Evolutionary conservation across 2,329 filamentous ascomycete species (phyloP), one percentile per base, ranked within the genome.

Genomic region (Stemphylium vesicarium): DNA sequence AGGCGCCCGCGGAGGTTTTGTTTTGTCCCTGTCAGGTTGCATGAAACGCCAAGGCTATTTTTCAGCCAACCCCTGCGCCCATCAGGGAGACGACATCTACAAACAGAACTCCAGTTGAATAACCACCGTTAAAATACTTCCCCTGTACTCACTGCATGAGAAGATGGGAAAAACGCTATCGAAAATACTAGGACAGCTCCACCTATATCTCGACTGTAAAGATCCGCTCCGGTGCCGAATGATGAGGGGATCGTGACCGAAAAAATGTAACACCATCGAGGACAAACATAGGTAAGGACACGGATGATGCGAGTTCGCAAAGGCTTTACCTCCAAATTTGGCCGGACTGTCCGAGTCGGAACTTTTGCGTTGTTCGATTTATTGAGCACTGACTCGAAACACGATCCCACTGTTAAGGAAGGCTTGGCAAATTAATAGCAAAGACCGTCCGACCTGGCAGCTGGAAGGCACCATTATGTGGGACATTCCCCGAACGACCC

Each of bases 1-100:
- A 36, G 20, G 42, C 42, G 42, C 31, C 20, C 20, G 31, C 20
- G 10, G 12, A 35, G 8, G 12, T 4, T n/a, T 36, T 32, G 20
- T 44, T 40, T 49, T 13, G 37, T 45, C 33, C 35, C 11, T 50
- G 45, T 36, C 40, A 44, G 33, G 40, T 33, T 37, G 46, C 47
- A 40, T 55, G 52, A 55, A 55, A 55, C 52, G 52, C 52, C 52
- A 55, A 55, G 52, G 16, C 47, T 36, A 35, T 11, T 26, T 40
- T 46, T 26, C 47, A 46, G 16, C 31, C 8, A 15, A 55, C 32
- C 52, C 52, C 47, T 55, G 52, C 18, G 37, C 37, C 31, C 48
- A 51, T 55, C 52, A 55, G 47, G 52, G 47, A 45, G 41, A 45
- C 22, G 31, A 50, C 50, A 26, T 39, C 41, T 55, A 40, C 40